phyloP scores from a whole-genome alignment of 2,329 filamentous ascomycete species.

The Diaporthe eres region DNA sequence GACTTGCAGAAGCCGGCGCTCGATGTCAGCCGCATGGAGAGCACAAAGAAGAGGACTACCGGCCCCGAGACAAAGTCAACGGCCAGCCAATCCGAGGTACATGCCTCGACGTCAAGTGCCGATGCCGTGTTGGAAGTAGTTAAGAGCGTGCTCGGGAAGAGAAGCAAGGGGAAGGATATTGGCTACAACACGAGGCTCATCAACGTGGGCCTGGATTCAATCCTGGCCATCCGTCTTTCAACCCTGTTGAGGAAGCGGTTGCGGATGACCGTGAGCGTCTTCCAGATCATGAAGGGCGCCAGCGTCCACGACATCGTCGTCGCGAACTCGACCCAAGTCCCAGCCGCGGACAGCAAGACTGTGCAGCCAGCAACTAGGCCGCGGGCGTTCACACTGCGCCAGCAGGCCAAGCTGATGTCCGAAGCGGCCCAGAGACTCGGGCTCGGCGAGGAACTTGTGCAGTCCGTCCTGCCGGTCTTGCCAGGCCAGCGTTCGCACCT shows the following conservation, averaged over 20 bases:
- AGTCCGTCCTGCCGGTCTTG: constrained; percentile 43
- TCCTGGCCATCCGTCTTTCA: constrained; percentile 45
- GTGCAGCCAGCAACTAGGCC: not conserved
- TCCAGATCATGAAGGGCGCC: constrained; percentile 44
- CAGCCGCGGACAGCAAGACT: not conserved
- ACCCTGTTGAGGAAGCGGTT: constrained; percentile 43
- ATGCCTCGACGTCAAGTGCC: not conserved
- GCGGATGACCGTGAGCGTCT: constrained; percentile 44
- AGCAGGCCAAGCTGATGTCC: constrained; percentile 10
- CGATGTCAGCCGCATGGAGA: constrained; percentile 6
- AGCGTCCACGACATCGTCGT: constrained; percentile 41
- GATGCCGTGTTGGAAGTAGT: constrained; percentile 42
- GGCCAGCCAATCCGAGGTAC: not conserved
- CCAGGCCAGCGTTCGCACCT: constrained; percentile 44
- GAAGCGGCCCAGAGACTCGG: not conserved
- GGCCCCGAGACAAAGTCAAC: not conserved
- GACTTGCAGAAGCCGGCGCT: constrained; percentile 30
- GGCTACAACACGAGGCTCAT: constrained; percentile 43
- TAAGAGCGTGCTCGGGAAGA: constrained; percentile 41
- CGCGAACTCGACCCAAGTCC: constrained; percentile 1
- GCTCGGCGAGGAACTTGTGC: constrained; percentile 18
- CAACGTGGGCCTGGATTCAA: constrained; percentile 46
- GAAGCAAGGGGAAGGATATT: constrained; percentile 39
- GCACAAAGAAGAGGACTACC: not conserved
- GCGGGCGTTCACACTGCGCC: not conserved